Evolutionary conservation across 2,329 filamentous ascomycete species (phyloP).

Genomic region (Colletotrichum sp.): DNA sequence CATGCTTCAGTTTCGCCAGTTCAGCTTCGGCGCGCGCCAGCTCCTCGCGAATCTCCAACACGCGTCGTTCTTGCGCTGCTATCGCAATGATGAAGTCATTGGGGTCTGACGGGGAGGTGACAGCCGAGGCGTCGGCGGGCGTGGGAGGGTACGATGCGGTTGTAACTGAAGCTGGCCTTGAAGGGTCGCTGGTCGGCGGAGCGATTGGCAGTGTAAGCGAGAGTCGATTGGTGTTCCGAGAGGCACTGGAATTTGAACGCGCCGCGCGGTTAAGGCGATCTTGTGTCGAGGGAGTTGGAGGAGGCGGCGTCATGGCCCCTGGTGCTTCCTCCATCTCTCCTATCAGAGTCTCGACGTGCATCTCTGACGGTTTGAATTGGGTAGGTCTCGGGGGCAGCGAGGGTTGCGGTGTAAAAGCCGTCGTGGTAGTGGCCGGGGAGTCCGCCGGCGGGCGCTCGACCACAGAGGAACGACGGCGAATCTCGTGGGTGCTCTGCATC

Average conservation of each 20-base stretch:
- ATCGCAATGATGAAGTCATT: conserved; percentile 84
- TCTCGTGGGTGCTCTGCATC: conserved; percentile 34
- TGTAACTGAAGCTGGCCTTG: conserved; percentile 54
- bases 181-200: conserved; percentile 54
- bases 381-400: background rate
- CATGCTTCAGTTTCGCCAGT: conserved; percentile 76
- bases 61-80: conserved; percentile 87
- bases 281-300: conserved; percentile 41
- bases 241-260: conserved; percentile 57
- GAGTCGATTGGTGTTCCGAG: conserved; percentile 60
- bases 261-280: conserved; percentile 47
- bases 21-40: conserved; percentile 82
- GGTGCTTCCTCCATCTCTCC: conserved; percentile 12
- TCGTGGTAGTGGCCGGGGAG: conserved; percentile 20
- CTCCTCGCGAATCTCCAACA: conserved; percentile 91
- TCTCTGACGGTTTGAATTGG: conserved; percentile 5
- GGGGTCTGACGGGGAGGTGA: conserved; percentile 56
- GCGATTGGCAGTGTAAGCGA: conserved; percentile 68
- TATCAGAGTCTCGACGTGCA: conserved; percentile 4
- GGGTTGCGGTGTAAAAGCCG: conserved; percentile 15
- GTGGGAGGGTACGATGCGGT: conserved; percentile 54
- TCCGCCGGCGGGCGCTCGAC: conserved; percentile 37
- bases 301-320: conserved; percentile 34
- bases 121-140: conserved; percentile 47
- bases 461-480: conserved; percentile 43